These are phyloP conservation scores for Alternaria triticimaculans DNA, from an alignment of 2,329 filamentous ascomycete species.

Conservation along the genomic window DNA sequence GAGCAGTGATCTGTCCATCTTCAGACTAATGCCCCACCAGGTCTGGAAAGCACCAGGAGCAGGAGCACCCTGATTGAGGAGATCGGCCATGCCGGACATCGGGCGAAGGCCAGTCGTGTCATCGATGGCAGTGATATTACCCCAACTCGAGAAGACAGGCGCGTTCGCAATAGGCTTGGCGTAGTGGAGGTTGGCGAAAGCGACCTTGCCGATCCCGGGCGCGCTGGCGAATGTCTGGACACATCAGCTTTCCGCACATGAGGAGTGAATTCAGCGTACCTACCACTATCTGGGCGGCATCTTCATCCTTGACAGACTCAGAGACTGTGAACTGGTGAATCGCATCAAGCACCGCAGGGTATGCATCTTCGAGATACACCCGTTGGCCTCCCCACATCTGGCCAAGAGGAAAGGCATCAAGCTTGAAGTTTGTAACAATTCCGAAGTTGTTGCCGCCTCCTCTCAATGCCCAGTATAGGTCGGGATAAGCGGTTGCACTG, in stretches of 20 bases:
- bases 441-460: conserved; percentile 45
- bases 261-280: not conserved
- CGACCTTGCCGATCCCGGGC: conserved; percentile 21
- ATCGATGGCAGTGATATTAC: conserved; percentile 25
- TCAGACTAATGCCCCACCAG: conserved; percentile 29
- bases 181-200: conserved; percentile 28
- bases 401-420: conserved; percentile 21
- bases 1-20: conserved; percentile 21
- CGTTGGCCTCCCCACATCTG: conserved; percentile 34
- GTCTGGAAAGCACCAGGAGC: conserved; percentile 16
- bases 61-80: conserved; percentile 18
- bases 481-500: conserved; percentile 34
- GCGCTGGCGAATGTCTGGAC: conserved; percentile 32
- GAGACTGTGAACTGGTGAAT: conserved; percentile 18
- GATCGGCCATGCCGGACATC: conserved; percentile 26
- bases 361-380: conserved; percentile 15
- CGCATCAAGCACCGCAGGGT: conserved; percentile 20
- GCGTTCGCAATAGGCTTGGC: conserved; percentile 33
- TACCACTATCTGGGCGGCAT: conserved; percentile 30
- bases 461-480: conserved; percentile 48
- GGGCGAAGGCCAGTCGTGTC: conserved; percentile 30
- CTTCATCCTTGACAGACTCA: conserved; percentile 17
- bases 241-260: not conserved
- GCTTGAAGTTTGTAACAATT: conserved; percentile 37
- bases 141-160: conserved; percentile 29